Conservation (phyloP, 2,329 filamentous ascomycete species). For the Fusarium sterilihyphosum region DNA sequence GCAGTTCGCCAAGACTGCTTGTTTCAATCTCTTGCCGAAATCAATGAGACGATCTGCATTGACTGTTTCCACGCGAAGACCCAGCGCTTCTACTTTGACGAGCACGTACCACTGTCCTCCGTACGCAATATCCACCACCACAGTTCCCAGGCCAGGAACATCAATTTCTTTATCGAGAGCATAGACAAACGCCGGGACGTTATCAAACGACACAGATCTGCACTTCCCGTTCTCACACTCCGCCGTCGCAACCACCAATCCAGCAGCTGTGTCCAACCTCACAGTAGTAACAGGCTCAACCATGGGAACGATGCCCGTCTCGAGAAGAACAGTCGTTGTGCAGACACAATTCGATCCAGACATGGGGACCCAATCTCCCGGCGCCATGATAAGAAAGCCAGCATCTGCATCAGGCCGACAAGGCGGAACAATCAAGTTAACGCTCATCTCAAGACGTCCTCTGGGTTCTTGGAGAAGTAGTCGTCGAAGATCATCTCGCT, state of each 20-base stretch:
- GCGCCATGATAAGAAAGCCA: conserved; percentile 50
- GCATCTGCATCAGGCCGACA: conserved; percentile 54
- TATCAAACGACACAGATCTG: conserved; percentile 18
- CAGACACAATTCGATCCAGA: conserved; percentile 56
- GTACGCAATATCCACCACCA: conserved; percentile 6
- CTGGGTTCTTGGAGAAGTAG: conserved; percentile 4
- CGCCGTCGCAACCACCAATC: conserved; percentile 4
- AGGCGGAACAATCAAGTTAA: neutral
- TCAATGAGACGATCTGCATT: conserved; percentile 10
- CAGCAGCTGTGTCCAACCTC: conserved; percentile 5
- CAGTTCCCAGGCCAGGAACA: neutral
- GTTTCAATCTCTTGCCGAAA: conserved; percentile 54
- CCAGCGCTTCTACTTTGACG: conserved; percentile 8
- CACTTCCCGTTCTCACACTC: conserved; percentile 18
- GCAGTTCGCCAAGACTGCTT: conserved; percentile 47
- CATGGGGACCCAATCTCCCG: conserved; percentile 40
- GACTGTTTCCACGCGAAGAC: conserved; percentile 13
- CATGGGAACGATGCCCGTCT: conserved; percentile 57
- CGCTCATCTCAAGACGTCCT: conserved; percentile 10
- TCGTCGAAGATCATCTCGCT: conserved; percentile 51
- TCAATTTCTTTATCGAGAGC: conserved; percentile 15
- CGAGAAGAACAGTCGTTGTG: conserved; percentile 55
- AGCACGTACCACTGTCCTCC: conserved; percentile 24
- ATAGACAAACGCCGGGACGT: conserved; percentile 9
- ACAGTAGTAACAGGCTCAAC: conserved; percentile 44